Conservation (phyloP, 768 basidiomycete genomes). For the Rhizopogon salebrosus region DNA sequence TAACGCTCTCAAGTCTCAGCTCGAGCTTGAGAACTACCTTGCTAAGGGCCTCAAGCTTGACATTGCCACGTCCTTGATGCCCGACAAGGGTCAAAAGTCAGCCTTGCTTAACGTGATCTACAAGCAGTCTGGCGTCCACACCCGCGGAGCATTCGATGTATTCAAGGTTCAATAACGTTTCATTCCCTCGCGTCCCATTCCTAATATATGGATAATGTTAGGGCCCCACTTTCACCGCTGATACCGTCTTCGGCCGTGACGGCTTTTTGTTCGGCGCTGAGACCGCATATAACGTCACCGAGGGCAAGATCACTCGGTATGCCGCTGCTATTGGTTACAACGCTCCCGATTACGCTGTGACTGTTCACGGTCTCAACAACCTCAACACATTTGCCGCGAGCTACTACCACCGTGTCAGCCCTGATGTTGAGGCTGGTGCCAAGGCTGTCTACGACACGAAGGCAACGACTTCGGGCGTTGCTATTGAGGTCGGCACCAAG, state of each 20-base stretch:
- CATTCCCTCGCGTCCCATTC: not conserved
- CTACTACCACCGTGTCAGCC: conserved; percentile 96
- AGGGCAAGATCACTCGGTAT: conserved; percentile 89
- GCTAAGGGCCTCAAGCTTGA: conserved; percentile 98
- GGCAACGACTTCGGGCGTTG: conserved; percentile 78
- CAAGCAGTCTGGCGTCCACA: conserved; percentile 96
- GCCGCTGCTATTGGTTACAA: conserved; percentile 91
- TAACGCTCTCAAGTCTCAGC: conserved; percentile 85
- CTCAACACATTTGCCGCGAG: conserved; percentile 88
- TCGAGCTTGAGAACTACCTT: conserved; percentile 96
- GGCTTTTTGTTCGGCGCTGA: conserved; percentile 97
- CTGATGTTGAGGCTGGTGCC: conserved; percentile 91
- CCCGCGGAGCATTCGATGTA: conserved; percentile 83
- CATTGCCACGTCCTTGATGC: conserved; percentile 73
- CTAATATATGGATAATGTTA: conserved; percentile 25
- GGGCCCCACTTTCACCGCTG: conserved; percentile 97
- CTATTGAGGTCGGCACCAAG: conserved; percentile 94
- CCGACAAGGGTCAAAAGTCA: conserved; percentile 82
- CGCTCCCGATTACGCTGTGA: conserved; percentile 93
- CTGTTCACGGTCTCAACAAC: conserved; percentile 93
- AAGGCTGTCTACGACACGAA: conserved; percentile 97
- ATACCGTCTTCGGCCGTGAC: conserved; percentile 92
- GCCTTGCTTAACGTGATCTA: conserved; percentile 81
- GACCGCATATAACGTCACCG: conserved; percentile 93
- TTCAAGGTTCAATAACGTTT: conserved; percentile 67